Percentiles rank a stretch among this genome's conserved stretches.
phyloP scores from a whole-genome alignment of 2,329 filamentous ascomycete species.

The Proliferodiscus dingleyae region DNA sequence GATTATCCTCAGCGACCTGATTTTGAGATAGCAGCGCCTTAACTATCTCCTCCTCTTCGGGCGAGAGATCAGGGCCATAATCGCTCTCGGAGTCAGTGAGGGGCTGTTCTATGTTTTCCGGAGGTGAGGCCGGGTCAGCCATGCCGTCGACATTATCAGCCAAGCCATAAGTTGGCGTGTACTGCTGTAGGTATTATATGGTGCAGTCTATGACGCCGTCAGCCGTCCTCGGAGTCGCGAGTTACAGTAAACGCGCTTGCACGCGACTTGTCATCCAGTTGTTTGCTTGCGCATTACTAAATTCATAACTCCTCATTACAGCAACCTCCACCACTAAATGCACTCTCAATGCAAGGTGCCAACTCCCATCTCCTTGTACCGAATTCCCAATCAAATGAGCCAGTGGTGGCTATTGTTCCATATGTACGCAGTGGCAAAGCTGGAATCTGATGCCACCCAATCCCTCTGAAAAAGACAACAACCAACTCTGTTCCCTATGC shows the following conservation, averaged over 20 bases:
- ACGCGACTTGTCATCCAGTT: background rate
- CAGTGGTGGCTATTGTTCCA: no score
- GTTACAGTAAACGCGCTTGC: background rate
- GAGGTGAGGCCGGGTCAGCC: conserved; percentile 18
- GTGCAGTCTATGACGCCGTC: background rate
- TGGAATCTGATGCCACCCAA: no score
- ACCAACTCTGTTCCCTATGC: no score
- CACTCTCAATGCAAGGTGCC: no score
- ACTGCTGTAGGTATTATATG: background rate
- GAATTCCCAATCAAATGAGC: no score
- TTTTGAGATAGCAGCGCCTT: conserved; percentile 44
- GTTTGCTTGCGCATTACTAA: background rate
- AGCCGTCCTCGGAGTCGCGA: background rate
- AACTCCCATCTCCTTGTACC: no score
- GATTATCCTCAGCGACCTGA: conserved; percentile 32
- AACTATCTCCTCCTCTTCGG: conserved; percentile 50
- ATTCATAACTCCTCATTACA: background rate
- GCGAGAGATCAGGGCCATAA: conserved; percentile 59
- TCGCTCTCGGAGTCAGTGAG: conserved; percentile 40
- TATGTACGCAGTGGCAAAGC: no score
- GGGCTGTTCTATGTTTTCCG: background rate
- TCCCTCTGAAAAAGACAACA: no score
- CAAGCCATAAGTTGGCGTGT: conserved; percentile 11
- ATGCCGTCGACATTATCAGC: conserved; percentile 15
- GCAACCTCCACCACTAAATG: background rate